These are phyloP conservation scores for Pseudogymnoascus sp. DNA, from an alignment of 2,329 filamentous ascomycete genomes.

Conservation along the genomic window DNA sequence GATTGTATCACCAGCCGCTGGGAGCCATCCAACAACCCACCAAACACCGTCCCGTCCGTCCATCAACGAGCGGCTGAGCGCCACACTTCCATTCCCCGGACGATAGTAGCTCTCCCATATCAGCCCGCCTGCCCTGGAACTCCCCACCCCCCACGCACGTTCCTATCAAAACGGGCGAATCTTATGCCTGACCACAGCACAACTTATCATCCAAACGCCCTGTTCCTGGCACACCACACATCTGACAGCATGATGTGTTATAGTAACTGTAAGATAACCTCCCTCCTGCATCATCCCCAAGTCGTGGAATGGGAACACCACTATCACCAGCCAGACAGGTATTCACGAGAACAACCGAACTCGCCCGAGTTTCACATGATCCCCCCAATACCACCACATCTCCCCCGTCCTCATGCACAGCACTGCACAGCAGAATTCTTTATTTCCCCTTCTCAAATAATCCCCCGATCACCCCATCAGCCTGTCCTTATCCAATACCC, in stretches of 20 bases:
- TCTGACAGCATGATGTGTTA: background rate
- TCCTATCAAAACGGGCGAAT: background rate
- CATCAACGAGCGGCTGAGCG: background rate
- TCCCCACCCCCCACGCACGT: constrained; percentile 3
- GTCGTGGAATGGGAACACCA: background rate
- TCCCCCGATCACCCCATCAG: no score
- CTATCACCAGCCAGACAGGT: background rate
- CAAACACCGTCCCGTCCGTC: background rate
- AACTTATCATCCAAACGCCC: background rate
- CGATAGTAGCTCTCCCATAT: background rate
- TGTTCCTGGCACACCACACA: background rate
- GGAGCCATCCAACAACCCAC: background rate
- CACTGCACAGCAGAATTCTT: background rate
- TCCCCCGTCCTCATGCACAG: background rate
- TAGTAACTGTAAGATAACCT: background rate
- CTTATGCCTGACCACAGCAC: background rate
- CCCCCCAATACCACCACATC: background rate
- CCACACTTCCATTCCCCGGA: background rate
- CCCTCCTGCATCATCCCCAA: background rate
- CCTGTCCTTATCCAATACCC: no score
- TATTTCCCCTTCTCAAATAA: background rate
- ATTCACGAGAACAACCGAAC: background rate
- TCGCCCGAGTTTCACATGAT: background rate
- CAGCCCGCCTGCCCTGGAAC: background rate
- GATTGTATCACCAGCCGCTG: background rate